Percentiles rank a stretch among this genome's conserved stretches.
Evolutionary conservation across 352 stramenopile genomes (phyloP).

Genomic region (Globisporangium sylvaticum): DNA sequence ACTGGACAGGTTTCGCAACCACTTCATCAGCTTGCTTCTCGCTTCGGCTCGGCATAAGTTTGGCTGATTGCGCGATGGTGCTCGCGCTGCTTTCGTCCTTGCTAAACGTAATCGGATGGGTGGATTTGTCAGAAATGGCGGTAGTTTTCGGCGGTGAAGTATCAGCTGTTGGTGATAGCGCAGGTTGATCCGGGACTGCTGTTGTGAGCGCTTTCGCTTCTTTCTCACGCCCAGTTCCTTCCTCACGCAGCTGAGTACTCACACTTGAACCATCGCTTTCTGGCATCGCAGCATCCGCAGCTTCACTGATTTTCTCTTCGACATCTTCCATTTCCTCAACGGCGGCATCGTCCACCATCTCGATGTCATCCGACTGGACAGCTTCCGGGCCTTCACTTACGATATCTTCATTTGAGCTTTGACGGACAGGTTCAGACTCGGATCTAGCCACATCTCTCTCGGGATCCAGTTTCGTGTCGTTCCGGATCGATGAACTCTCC

Average conservation of each 20-base stretch:
- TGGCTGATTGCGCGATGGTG: neutral
- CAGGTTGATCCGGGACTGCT: neutral
- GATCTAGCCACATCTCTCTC: neutral
- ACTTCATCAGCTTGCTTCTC: neutral
- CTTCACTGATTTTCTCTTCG: neutral
- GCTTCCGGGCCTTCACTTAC: neutral
- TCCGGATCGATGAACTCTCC: neutral
- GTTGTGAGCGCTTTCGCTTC: neutral
- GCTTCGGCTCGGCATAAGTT: neutral
- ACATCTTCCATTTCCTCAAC: neutral
- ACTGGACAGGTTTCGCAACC: neutral
- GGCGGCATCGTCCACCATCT: neutral
- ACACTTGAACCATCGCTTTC: neutral
- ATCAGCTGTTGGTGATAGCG: neutral
- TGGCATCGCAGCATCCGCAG: neutral
- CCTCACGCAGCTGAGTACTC: neutral
- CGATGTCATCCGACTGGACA: neutral
- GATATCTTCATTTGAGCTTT: neutral
- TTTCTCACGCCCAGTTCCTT: neutral
- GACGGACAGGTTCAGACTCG: neutral
- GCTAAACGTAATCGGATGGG: neutral
- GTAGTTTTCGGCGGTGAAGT: neutral
- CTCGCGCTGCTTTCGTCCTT: neutral
- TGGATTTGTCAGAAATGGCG: neutral
- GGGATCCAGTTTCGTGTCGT: neutral